These are phyloP conservation scores for Aureobasidium sp. DNA, from an alignment of 2,329 filamentous ascomycete species.

Conservation along the genomic window DNA sequence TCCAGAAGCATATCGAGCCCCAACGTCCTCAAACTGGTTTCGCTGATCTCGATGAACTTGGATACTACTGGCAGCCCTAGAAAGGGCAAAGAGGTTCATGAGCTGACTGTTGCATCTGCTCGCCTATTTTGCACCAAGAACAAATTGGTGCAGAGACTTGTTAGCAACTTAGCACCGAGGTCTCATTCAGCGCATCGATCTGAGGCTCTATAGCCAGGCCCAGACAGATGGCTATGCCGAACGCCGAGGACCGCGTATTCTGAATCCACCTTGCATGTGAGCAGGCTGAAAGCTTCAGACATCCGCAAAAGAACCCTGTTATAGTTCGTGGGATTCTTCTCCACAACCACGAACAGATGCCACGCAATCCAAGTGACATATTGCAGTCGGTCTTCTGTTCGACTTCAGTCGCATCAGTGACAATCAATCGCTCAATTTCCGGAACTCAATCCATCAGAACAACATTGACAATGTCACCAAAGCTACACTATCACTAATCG, in stretches of 20 bases:
- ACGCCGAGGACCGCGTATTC: background rate
- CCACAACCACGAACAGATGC: too few species aligned
- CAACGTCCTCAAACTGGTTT: background rate
- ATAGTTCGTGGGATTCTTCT: background rate
- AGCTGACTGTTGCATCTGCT: constrained; percentile 1
- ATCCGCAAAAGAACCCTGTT: background rate
- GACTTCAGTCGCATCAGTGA: too few species aligned
- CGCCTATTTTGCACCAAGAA: background rate
- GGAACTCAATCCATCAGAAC: too few species aligned
- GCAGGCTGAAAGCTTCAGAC: background rate
- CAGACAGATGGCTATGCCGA: background rate
- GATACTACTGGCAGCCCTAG: background rate
- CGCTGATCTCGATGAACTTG: background rate
- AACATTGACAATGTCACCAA: too few species aligned
- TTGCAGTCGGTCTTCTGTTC: too few species aligned
- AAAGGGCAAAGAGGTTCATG: background rate
- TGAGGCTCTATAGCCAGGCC: background rate
- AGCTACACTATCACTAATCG: too few species aligned
- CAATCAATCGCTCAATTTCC: too few species aligned
- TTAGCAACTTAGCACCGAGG: background rate
- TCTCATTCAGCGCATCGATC: background rate
- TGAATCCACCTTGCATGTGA: background rate
- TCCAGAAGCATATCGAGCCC: background rate
- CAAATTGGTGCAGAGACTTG: too few species aligned
- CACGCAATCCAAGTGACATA: too few species aligned